These are phyloP conservation scores for Oldenlandia corymbosa DNA, from an alignment of 257 asterid genomes.

Conservation along the genomic window DNA sequence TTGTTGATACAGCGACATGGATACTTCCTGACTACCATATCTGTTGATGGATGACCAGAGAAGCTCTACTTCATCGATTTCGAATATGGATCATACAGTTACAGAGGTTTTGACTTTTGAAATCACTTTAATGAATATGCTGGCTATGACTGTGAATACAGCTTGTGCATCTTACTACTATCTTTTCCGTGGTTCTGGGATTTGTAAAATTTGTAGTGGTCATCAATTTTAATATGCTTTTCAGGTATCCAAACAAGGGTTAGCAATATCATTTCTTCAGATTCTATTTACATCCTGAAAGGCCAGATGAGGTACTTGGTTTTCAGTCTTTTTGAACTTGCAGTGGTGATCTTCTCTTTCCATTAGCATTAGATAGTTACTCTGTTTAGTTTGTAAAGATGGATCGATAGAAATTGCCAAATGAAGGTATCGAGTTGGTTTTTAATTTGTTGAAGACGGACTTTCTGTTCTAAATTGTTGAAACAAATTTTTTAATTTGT, in stretches of 20 bases:
- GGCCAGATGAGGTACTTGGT: slow-evolving; percentile 54
- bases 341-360: background rate
- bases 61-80: slow-evolving; percentile 94
- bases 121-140: slow-evolving; percentile 98
- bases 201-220: slow-evolving; percentile 9
- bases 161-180: slow-evolving; percentile 45
- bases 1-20: slow-evolving; percentile 7
- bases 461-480: background rate
- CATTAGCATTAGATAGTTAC: background rate
- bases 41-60: slow-evolving; percentile 39
- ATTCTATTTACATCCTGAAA: slow-evolving; percentile 64
- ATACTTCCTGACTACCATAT: slow-evolving; percentile 19
- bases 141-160: slow-evolving; percentile 95
- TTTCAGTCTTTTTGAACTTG: background rate
- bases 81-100: slow-evolving; percentile 90
- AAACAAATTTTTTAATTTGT: background rate
- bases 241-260: slow-evolving; percentile 73
- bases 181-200: slow-evolving; percentile 9
- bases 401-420: too few relatives aligned
- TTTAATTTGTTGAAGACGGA: background rate
- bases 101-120: slow-evolving; percentile 95
- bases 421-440: background rate
- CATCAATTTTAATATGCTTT: slow-evolving; percentile 18
- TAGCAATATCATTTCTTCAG: slow-evolving; percentile 76
- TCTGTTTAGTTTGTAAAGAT: too few relatives aligned